Evolutionary conservation across 345 rosid genomes (phyloP).

Genomic region (Laguncularia racemosa): DNA sequence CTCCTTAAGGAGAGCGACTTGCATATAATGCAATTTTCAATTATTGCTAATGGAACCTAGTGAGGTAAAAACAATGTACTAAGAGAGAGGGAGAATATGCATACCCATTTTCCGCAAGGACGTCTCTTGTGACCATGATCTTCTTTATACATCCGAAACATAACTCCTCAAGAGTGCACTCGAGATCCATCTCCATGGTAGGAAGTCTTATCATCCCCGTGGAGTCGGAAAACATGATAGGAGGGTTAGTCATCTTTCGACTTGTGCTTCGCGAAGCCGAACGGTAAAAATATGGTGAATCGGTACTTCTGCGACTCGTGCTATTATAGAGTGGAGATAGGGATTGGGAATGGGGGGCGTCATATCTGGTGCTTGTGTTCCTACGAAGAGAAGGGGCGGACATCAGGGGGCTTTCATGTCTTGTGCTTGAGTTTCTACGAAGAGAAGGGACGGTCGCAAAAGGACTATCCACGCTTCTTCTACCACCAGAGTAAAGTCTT

Average conservation of each 20-base stretch:
- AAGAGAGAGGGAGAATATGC: constrained; percentile 4
- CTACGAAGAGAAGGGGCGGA: too few relatives aligned
- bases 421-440: constrained; percentile 21
- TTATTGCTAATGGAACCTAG: too few relatives aligned
- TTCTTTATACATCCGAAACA: constrained; percentile 71
- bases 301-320: constrained; percentile 21
- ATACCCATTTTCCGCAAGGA: constrained; percentile 52
- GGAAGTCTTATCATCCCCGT: constrained; percentile 51
- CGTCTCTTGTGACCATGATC: constrained; percentile 73
- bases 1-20: too few relatives aligned
- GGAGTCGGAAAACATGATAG: constrained; percentile 74
- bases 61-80: too few relatives aligned
- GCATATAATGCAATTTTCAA: too few relatives aligned
- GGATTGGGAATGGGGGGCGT: not conserved
- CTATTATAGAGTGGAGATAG: not conserved
- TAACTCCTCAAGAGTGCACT: constrained; percentile 84
- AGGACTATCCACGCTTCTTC: not conserved
- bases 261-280: constrained; percentile 23
- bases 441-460: constrained; percentile 10
- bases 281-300: constrained; percentile 11
- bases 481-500: not conserved
- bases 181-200: constrained; percentile 45
- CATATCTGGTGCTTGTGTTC: constrained; percentile 8
- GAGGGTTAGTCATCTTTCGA: constrained; percentile 28
- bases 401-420: not conserved